Percentiles rank a stretch among this genome's conserved stretches.
Evolutionary conservation across 768 basidiomycete species (phyloP).

Genomic region (Leccinum incarnatum): DNA sequence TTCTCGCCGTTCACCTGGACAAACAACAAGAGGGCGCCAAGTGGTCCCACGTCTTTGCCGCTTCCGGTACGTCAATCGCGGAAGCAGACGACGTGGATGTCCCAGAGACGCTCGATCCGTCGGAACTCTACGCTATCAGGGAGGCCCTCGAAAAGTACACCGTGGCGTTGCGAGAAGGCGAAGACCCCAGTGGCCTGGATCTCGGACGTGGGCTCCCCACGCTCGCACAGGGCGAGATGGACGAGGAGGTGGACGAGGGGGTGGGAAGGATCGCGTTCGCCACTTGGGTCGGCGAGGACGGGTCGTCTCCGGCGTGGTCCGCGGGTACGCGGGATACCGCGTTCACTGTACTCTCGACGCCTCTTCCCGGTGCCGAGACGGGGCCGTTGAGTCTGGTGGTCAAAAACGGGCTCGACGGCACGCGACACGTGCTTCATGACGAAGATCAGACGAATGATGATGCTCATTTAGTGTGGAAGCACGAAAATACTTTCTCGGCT

Average conservation of each 20-base stretch:
- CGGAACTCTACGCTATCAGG: conserved; percentile 73
- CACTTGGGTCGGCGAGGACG: conserved; percentile 64
- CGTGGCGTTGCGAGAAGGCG: conserved; percentile 51
- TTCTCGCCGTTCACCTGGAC: conserved; percentile 82
- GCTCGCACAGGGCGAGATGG: conserved; percentile 84
- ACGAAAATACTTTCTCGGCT: conserved; percentile 82
- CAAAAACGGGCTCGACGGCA: conserved; percentile 74
- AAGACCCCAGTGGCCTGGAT: conserved; percentile 61
- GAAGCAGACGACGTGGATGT: conserved; percentile 60
- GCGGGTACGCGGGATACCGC: conserved; percentile 32
- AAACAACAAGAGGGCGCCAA: conserved; percentile 80
- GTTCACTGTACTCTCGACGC: conserved; percentile 63
- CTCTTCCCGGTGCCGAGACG: conserved; percentile 54
- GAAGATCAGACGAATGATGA: conserved; percentile 11
- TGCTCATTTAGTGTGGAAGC: conserved; percentile 55
- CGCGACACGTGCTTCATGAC: conserved; percentile 50
- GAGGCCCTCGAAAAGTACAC: conserved; percentile 89
- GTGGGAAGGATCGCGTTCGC: conserved; percentile 64
- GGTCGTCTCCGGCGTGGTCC: conserved; percentile 44
- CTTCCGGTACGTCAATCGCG: conserved; percentile 35
- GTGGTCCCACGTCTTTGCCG: conserved; percentile 85
- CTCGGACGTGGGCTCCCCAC: conserved; percentile 72
- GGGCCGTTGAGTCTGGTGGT: conserved; percentile 48
- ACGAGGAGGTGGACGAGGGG: conserved; percentile 80
- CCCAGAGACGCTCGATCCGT: conserved; percentile 84